phyloP scores from a whole-genome alignment of 2,329 filamentous ascomycete genomes.

The Trichoderma sp. region DNA sequence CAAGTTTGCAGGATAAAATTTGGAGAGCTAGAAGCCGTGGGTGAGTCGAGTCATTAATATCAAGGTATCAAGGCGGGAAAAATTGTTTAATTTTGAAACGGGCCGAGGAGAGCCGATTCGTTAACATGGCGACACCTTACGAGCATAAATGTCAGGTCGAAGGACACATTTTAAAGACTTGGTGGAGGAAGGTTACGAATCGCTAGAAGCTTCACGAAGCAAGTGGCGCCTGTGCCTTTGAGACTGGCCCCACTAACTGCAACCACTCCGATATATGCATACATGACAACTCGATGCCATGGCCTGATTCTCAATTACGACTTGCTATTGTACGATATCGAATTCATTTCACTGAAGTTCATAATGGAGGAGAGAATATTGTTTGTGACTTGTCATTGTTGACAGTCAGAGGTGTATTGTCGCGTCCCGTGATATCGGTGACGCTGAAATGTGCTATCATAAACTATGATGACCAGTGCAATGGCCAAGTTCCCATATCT shows the following conservation, averaged over 20 bases:
- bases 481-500: slow-evolving; percentile 15
- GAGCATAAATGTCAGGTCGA: background rate
- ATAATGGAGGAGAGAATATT: background rate
- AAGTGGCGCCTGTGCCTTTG: background rate
- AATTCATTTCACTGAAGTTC: background rate
- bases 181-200: background rate
- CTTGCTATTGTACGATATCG: background rate
- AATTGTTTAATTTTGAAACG: background rate
- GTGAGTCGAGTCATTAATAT: background rate
- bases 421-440: background rate
- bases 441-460: slow-evolving; percentile 11
- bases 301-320: background rate
- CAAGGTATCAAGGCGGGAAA: slow-evolving; percentile 14
- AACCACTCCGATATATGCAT: background rate
- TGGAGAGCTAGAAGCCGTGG: background rate
- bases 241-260: background rate
- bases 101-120: background rate
- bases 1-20: background rate
- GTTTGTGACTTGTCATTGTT: slow-evolving; percentile 45
- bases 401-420: slow-evolving; percentile 2
- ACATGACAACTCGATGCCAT: background rate
- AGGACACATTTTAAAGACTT: background rate
- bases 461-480: slow-evolving; percentile 6
- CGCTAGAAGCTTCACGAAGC: background rate
- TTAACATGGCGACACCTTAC: slow-evolving; percentile 2